Percentiles rank a stretch among this genome's conserved stretches.
phyloP scores from a whole-genome alignment of 768 basidiomycete species.

The Pleurotus cornucopiae region DNA sequence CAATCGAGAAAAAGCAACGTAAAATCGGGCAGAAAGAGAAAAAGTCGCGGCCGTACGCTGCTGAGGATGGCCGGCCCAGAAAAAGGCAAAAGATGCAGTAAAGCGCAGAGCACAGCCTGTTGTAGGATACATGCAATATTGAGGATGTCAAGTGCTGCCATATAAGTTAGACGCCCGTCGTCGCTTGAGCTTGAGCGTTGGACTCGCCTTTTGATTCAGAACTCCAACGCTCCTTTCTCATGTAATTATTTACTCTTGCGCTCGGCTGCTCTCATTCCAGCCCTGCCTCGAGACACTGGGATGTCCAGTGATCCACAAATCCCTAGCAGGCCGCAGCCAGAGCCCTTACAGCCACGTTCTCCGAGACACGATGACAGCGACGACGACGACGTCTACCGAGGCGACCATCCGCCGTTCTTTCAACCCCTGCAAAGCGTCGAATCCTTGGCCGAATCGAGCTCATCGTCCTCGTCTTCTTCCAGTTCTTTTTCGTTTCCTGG shows the following conservation, averaged over 20 bases:
- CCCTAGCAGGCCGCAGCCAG: neutral
- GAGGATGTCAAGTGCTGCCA: neutral
- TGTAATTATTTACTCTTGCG: neutral
- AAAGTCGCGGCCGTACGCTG: conserved; percentile 64
- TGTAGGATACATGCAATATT: neutral
- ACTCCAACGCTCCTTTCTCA: neutral
- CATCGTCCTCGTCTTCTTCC: conserved; percentile 36
- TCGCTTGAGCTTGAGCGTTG: neutral
- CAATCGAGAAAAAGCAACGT: conserved; percentile 84
- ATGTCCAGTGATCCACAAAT: neutral
- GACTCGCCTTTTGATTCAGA: neutral
- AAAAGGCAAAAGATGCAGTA: conserved; percentile 16
- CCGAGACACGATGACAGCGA: conserved; percentile 14
- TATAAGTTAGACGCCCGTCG: neutral
- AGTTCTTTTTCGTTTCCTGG: conserved; percentile 32
- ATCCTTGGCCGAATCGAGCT: conserved; percentile 24
- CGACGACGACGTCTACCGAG: conserved; percentile 59
- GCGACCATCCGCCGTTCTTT: conserved; percentile 34
- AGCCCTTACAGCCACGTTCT: neutral
- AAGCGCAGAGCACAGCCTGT: neutral
- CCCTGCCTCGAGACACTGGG: neutral
- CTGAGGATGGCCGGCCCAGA: conserved; percentile 13
- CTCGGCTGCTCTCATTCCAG: neutral
- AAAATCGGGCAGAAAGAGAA: conserved; percentile 90
- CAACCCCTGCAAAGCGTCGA: conserved; percentile 14